A percentile compares a stretch with the other conserved stretches of the same genome.
phyloP scores from a whole-genome alignment of 2,329 filamentous ascomycete species.

The Pseudogymnoascus sp. region DNA sequence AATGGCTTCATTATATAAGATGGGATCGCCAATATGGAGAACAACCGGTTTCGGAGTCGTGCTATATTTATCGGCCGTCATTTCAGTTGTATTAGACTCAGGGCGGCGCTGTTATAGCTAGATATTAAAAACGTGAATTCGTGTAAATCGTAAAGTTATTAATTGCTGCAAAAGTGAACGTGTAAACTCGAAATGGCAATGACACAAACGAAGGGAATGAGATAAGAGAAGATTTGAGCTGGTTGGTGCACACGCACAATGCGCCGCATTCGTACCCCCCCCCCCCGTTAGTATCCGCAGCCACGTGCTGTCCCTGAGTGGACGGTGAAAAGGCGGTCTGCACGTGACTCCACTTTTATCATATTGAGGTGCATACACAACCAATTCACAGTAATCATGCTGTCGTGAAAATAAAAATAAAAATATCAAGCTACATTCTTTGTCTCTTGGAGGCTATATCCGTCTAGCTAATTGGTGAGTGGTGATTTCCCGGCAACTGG shows the following conservation, averaged over 20 bases:
- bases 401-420: neutral
- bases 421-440: neutral
- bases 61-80: neutral
- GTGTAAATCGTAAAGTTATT: neutral
- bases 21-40: constrained; percentile 27
- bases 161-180: neutral
- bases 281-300: neutral
- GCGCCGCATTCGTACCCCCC: neutral
- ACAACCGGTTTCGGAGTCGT: constrained; percentile 21
- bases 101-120: neutral
- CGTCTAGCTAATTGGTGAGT: neutral
- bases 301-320: constrained; percentile 5
- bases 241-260: constrained; percentile 2
- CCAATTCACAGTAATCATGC: neutral
- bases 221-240: constrained; percentile 3
- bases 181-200: neutral
- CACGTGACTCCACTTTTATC: constrained; percentile 8
- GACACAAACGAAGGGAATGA: neutral
- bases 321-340: neutral
- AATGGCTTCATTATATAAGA: constrained; percentile 25
- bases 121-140: neutral
- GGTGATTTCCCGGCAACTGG: neutral
- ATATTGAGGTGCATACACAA: neutral
- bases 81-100: constrained; percentile 2
- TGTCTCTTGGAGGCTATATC: neutral